Evolutionary conservation across 2,329 filamentous ascomycete genomes (phyloP), one percentile per base, ranked within the genome.

Genomic region (Colletotrichum sp.): DNA sequence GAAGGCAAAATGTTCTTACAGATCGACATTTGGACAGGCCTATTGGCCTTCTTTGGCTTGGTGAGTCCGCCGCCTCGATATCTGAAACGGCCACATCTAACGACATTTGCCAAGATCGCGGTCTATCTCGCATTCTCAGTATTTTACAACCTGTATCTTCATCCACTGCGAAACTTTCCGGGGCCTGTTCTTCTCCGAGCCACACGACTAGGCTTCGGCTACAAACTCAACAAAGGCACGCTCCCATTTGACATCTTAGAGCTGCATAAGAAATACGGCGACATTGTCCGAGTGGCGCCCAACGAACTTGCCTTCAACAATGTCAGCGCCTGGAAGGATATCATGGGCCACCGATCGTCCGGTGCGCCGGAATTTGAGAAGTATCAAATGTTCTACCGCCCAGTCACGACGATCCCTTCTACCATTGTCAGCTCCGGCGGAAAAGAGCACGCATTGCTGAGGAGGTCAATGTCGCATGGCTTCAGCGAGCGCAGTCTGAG

Each of bases 401-500:
- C 63, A 1, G 7, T 30, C 4, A 7, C 8, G 3, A 52, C 34
- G 9, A 30, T 61, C 0, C 71, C 55, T 6, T 26, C 18, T 4
- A 68, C 39, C 10, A 75, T 82, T n/a, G 64, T 81, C 55, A 72
- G 65, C 10, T 66, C 75, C 5, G 55, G 72, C 7, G 67, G 75
- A 12, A 66, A 67, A 1, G 67, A 77, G 24, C 81, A 82, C 26
- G 36, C 66, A 10, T 74, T 77, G 10, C 72, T 78, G 10, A 76
- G 82, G 5, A 72, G 75, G 10, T 57, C 71, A 32, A 72, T 85
- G 15, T 78, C 72, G 0, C 81, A 80, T 32, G 82, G 79, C 24
- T 85, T 85, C 76, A 77, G 77, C 24, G 77, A 81, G n/a, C 72
- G 78, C 67, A 67, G 80, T 66, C 75, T 85, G 79, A 76, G 78